Base-by-base conservation (phyloP, 2,329 filamentous ascomycete genomes). In the Arthroderma sp. region DNA sequence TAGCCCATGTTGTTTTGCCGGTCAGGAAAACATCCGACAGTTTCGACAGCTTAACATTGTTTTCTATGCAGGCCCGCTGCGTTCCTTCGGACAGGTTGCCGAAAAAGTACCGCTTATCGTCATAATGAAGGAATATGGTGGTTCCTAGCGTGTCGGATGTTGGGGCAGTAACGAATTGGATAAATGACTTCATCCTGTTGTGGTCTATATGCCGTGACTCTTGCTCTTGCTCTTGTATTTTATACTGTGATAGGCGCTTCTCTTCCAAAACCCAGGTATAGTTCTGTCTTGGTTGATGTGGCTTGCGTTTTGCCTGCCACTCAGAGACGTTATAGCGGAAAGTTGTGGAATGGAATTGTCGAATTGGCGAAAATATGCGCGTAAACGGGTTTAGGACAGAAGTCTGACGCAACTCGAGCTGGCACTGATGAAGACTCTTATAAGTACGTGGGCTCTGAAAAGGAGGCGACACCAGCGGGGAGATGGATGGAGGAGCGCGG, bases 121-220 rank as follows among this genome's bases (percentile, higher is more conserved):
- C 87, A 66, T 90, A 91, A 68, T 91, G 84, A 5, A 98, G 76
- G 38, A 89, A 69, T 33, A 97, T 70, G 54, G 82, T 81, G 1
- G 88, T 88, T 56, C 91, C 91, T 0, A 85, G 81, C 19, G 90
- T 95, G 72, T 98, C 93, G 59, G 85, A 86, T 63, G 91, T 93
- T 13, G 91, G 91, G 59, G 86, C 87, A 17, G 85, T 86, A 61
- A 91, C 71, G 65, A 97, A 74, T 70, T 94, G 85, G 58, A 91
- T 77, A 65, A 77, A 82, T 68, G 80, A 85, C 64, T 84, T 79
- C 91, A 95, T 95, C 56, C 47, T 33, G 23, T 55, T 13, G n/a
- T 15, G 38, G 33, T n/a, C n/a, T n/a, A n/a, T n/a, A n/a, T n/a
- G n/a, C n/a, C n/a, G n/a, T n/a, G n/a, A n/a, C n/a, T n/a, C n/a